Percentiles rank a stretch among this genome's conserved stretches.
Conservation (phyloP, 2,329 filamentous ascomycete species). For the Albifimbria verrucaria region DNA sequence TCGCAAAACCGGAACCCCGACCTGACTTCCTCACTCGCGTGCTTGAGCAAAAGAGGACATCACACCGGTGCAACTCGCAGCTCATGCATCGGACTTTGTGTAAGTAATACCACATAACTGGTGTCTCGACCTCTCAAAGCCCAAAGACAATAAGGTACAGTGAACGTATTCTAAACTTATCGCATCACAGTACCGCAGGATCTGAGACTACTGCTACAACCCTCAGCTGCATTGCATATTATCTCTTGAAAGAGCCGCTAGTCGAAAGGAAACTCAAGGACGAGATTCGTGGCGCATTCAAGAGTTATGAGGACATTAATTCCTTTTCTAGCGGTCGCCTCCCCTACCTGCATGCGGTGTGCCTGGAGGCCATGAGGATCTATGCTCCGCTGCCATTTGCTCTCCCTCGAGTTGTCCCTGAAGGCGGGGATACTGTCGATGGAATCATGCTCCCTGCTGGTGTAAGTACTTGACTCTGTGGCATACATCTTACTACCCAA, state of each 20-base stretch:
- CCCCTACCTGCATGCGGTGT: neutral
- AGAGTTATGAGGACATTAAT: neutral
- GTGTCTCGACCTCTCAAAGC: too few species aligned
- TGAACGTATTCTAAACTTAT: too few species aligned
- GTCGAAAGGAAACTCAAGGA: neutral
- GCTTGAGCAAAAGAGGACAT: neutral
- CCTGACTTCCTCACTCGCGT: neutral
- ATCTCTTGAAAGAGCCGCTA: neutral
- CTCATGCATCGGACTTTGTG: slow-evolving; percentile 1
- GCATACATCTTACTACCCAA: too few species aligned
- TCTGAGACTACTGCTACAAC: neutral
- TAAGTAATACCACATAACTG: neutral
- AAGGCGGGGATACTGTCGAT: neutral
- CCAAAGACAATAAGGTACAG: too few species aligned
- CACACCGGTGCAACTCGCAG: neutral
- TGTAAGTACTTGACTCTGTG: neutral
- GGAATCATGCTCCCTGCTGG: neutral
- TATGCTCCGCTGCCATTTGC: neutral
- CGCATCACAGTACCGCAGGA: neutral
- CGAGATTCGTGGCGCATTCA: neutral
- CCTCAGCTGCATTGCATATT: neutral
- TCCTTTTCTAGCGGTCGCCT: neutral
- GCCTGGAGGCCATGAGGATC: neutral
- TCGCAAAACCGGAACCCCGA: neutral
- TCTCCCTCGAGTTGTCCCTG: neutral